A percentile compares a stretch with the other conserved stretches of the same genome.
Conservation (phyloP, 345 rosid genomes). For the Brassica nigra region DNA sequence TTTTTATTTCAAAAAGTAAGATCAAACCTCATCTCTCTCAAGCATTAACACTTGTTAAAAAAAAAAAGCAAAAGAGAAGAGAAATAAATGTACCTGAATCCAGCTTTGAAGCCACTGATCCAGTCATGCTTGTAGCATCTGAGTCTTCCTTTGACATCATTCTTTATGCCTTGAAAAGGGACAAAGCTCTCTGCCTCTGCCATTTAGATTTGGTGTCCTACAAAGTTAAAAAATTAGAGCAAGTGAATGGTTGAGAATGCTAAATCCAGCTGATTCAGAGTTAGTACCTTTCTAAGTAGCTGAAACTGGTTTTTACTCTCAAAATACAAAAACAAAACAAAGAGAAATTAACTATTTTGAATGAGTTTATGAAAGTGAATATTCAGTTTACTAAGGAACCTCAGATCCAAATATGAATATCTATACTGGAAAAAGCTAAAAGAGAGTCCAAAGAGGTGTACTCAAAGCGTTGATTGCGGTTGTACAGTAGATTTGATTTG, state of each 20-base stretch:
- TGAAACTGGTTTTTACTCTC: conserved; percentile 1
- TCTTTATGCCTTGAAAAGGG: conserved; percentile 82
- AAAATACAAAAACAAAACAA: background rate
- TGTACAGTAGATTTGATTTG: conserved; percentile 39
- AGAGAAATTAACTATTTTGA: background rate
- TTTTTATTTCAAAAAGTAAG: background rate
- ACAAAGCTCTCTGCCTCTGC: conserved; percentile 81
- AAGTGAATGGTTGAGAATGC: conserved; percentile 9
- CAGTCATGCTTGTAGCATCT: conserved; percentile 93
- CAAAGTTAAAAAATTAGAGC: background rate
- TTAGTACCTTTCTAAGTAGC: background rate
- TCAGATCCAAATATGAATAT: conserved; percentile 44
- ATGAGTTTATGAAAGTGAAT: background rate
- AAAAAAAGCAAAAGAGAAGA: background rate
- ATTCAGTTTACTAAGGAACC: background rate
- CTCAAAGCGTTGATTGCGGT: conserved; percentile 26
- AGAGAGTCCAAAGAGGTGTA: background rate
- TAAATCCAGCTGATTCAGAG: background rate
- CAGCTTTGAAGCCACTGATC: conserved; percentile 78
- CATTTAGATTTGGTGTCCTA: conserved; percentile 42
- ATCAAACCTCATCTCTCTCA: background rate
- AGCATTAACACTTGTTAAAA: conserved; percentile 1
- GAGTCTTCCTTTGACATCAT: conserved; percentile 75
- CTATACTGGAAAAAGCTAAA: conserved; percentile 21
- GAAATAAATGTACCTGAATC: conserved; percentile 59